Percentiles rank a stretch among this genome's conserved stretches.
Conservation (phyloP, 495 filamentous ascomycete species). For the Lepraria neglecta region DNA sequence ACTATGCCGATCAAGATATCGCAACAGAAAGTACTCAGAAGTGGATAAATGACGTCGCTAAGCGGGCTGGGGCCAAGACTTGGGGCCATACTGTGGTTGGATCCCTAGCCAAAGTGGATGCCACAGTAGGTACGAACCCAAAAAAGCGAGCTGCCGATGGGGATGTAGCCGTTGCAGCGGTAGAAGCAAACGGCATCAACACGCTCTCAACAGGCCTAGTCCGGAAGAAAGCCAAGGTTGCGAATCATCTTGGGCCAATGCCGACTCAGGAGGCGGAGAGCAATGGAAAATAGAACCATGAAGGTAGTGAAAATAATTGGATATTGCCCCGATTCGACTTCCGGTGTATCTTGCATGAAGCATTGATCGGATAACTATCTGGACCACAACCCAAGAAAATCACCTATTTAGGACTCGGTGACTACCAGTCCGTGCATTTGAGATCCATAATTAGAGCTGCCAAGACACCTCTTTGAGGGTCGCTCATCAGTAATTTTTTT, state of each 20-base stretch:
- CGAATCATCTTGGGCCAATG: background rate
- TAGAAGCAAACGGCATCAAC: slow-evolving; percentile 38
- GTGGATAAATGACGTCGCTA: slow-evolving; percentile 61
- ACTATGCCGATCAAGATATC: slow-evolving; percentile 69
- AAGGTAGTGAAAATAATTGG: background rate
- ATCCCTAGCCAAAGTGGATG: background rate
- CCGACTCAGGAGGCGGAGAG: background rate
- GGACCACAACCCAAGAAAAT: too few relatives aligned
- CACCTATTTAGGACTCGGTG: too few relatives aligned
- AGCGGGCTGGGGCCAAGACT: slow-evolving; percentile 45
- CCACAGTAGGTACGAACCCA: slow-evolving; percentile 18
- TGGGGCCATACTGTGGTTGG: slow-evolving; percentile 54
- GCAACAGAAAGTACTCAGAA: slow-evolving; percentile 61
- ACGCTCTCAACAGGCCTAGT: slow-evolving; percentile 53
- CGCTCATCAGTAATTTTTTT: too few relatives aligned
- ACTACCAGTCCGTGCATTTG: too few relatives aligned
- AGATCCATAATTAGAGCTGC: too few relatives aligned
- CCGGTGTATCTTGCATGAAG: too few relatives aligned
- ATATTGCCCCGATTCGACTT: background rate
- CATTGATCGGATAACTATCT: background rate
- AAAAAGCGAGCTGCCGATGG: slow-evolving; percentile 37
- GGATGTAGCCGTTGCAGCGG: slow-evolving; percentile 32
- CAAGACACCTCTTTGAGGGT: too few relatives aligned
- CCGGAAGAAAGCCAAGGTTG: slow-evolving; percentile 36
- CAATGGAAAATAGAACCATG: slow-evolving; percentile 10